Conservation (phyloP, 75 land plant genomes). For the Cryptomeria japonica region DNA sequence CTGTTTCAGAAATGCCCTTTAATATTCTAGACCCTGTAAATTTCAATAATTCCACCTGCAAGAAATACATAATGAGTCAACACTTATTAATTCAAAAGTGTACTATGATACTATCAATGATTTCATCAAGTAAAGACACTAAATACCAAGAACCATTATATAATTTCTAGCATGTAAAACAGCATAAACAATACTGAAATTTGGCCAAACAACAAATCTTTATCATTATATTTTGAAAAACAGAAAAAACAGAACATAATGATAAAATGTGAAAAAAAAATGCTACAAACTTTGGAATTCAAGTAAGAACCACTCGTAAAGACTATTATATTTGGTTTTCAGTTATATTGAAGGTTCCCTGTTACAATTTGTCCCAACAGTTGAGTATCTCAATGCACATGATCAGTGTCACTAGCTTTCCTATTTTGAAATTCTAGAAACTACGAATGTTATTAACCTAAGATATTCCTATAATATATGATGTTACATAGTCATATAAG, state of each 20-base stretch:
- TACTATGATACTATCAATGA: background rate
- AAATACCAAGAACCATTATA: background rate
- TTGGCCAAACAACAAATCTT: background rate
- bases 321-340: background rate
- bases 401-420: background rate
- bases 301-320: background rate
- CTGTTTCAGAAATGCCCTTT: conserved; percentile 13
- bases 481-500: background rate
- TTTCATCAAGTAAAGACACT: background rate
- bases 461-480: background rate
- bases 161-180: background rate
- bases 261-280: background rate
- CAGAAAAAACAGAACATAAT: background rate
- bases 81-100: background rate
- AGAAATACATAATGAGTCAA: background rate
- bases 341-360: background rate
- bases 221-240: background rate
- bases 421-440: background rate
- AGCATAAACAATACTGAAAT: too few relatives aligned
- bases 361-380: background rate
- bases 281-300: background rate
- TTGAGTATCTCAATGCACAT: background rate
- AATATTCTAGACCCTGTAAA: conserved; percentile 16
- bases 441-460: background rate
- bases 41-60: conserved; percentile 14